Evolutionary conservation across 1,139 yeast species (phyloP), one percentile per base, ranked within the genome.

Genomic region (Kazachstania sp.): DNA sequence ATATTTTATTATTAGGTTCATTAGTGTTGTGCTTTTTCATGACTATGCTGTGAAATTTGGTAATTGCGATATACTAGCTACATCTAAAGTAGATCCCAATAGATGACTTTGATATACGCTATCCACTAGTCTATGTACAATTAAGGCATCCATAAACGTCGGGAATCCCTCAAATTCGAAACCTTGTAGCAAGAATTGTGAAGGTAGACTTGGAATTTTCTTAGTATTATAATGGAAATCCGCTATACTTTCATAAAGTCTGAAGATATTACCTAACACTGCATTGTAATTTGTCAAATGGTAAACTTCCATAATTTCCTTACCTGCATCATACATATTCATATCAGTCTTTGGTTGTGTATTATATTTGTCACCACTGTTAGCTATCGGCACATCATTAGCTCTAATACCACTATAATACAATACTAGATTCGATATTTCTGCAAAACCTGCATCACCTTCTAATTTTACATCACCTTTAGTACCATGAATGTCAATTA

Each of bases 371-470:
- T 39, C 35, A 32, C 18, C 16, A 35, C 28, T 12, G 19, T 30
- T 44, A 16, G 44, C 38, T 12, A 38, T 29, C 34, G 49, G 49
- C 7, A 37, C 34, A 26, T 52, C 58, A 37, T 51, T 47, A 13
- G 51, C 50, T 35, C 54, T 55, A 13, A 50, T 46, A 37, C 64
- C 64, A 46, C 59, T 57, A 46, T 58, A 60, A 47, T 59, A 60
- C 38, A 60, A 47, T 3, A 59, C 63, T 12, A 60, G 47, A 43
- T 59, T 60, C 6, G 64, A 58, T 13, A 60, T 57, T 41, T 59
- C 63, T 1, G 61, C 60, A 45, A 60, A 60, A n/a, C 64, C 64
- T 8, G 63, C 64, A 43, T 60, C 63, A 37, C 64, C 64, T 47
- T 60, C 64, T 16, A 60, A 48, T 45, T 59, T 60, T 20, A 59